Evolutionary conservation across 108 stramenopile genomes (phyloP).

Genomic region (Cyclotella choctawhatcheeana): DNA sequence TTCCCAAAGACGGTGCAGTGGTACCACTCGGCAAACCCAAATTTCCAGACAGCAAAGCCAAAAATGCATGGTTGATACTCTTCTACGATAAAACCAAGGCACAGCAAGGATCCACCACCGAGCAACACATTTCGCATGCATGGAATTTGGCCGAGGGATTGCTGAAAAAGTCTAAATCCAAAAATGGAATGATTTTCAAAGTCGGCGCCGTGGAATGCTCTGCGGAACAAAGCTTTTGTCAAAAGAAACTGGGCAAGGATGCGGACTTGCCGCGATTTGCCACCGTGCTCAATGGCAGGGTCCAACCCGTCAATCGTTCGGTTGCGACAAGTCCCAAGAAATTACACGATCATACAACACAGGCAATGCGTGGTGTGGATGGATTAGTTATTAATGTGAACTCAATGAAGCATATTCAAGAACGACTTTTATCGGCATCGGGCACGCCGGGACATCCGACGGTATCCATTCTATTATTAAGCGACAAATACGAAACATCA

Average conservation of each 20-base stretch:
- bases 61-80: conserved; percentile 75
- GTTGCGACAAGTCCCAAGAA: conserved; percentile 39
- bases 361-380: conserved; percentile 52
- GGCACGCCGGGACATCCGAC: conserved; percentile 19
- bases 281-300: conserved; percentile 66
- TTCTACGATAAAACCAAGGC: conserved; percentile 61
- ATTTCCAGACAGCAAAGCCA: conserved; percentile 68
- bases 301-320: conserved; percentile 36
- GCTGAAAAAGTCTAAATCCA: conserved; percentile 56
- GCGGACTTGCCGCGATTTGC: conserved; percentile 63
- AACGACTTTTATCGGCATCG: conserved; percentile 51
- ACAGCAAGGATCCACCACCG: conserved; percentile 26
- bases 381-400: conserved; percentile 73
- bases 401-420: conserved; percentile 52
- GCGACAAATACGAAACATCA: conserved; percentile 86
- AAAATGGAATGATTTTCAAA: conserved; percentile 61
- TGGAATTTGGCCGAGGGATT: conserved; percentile 48
- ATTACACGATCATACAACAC: conserved; percentile 68
- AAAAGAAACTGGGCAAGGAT: conserved; percentile 34
- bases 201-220: conserved; percentile 83
- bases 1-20: conserved; percentile 63
- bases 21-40: conserved; percentile 72
- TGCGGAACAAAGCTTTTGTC: conserved; percentile 60
- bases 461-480: conserved; percentile 63
- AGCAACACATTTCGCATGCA: conserved; percentile 18